A percentile compares a stretch with the other conserved stretches of the same genome.
These are phyloP conservation scores for Cicer pinnatifidum DNA, from an alignment of 306 rosid species.

Conservation along the genomic window DNA sequence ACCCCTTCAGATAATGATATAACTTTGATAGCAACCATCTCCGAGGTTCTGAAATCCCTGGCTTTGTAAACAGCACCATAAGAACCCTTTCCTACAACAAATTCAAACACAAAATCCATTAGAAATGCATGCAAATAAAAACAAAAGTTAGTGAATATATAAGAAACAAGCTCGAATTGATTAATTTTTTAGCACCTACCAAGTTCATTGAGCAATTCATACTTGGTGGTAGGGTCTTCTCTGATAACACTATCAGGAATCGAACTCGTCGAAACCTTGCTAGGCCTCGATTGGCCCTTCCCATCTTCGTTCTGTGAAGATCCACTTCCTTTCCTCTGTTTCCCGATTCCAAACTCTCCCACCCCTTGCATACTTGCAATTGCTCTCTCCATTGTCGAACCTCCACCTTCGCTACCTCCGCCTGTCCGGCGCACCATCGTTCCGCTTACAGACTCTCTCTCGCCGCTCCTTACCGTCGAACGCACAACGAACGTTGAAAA, in stretches of 20 bases:
- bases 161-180: constrained; percentile 22
- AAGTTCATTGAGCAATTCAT: constrained; percentile 94
- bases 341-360: constrained; percentile 80
- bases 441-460: constrained; percentile 71
- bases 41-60: constrained; percentile 86
- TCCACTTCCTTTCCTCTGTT: constrained; percentile 68
- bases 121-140: neutral
- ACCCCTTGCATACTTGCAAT: constrained; percentile 93
- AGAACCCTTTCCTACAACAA: constrained; percentile 86
- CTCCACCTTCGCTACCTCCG: constrained; percentile 35
- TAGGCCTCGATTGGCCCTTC: constrained; percentile 51
- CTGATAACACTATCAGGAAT: constrained; percentile 86
- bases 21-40: constrained; percentile 93
- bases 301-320: constrained; percentile 67
- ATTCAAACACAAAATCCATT: neutral
- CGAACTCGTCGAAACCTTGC: constrained; percentile 84
- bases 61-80: constrained; percentile 98
- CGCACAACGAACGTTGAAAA: constrained; percentile 81
- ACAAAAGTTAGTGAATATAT: neutral
- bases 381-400: constrained; percentile 79
- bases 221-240: constrained; percentile 90
- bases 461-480: constrained; percentile 55
- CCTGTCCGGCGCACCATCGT: constrained; percentile 62
- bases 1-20: constrained; percentile 95
- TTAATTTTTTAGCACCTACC: constrained; percentile 52